phyloP scores from a whole-genome alignment of 2,329 filamentous ascomycete species.

The Zymoseptoria tritici region DNA sequence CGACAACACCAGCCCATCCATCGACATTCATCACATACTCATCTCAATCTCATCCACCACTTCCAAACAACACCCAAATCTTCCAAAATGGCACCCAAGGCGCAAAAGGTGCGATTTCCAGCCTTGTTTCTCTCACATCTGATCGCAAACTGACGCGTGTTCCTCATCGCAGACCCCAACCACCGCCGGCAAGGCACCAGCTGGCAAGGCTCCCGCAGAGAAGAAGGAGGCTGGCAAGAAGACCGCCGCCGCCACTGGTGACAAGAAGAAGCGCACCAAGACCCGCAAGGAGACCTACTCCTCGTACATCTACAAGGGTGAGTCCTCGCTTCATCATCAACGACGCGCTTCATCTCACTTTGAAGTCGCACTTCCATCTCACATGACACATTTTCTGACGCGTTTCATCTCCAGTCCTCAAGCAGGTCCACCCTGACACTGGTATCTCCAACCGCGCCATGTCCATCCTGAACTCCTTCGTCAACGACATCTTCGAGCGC shows the following conservation, averaged over 20 bases:
- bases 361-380: conserved; percentile 15
- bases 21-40: conserved; percentile 25
- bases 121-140: conserved; percentile 6
- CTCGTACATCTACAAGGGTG: conserved; percentile 99
- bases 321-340: conserved; percentile 30
- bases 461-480: conserved; percentile 99
- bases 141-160: conserved; percentile 17
- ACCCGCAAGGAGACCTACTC: conserved; percentile 99
- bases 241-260: conserved; percentile 81
- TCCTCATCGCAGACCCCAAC: conserved; percentile 60
- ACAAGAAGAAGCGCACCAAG: conserved; percentile 99
- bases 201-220: conserved; percentile 75
- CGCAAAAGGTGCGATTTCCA: conserved; percentile 57
- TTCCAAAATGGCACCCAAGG: conserved; percentile 89
- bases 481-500: conserved; percentile 99
- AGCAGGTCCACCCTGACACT: conserved; percentile 99
- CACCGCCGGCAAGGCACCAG: conserved; percentile 85
- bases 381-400: conserved; percentile 28
- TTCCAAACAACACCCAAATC: conserved; percentile 24
- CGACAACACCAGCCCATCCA: conserved; percentile 26
- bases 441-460: conserved; percentile 99
- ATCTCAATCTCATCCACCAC: conserved; percentile 27
- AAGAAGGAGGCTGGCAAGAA: conserved; percentile 99
- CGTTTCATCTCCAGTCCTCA: conserved; percentile 64
- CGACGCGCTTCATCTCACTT: conserved; percentile 10